Conservation (phyloP, 371 early-diverging fungal genomes). For the Syncephalis plumigaleata region DNA sequence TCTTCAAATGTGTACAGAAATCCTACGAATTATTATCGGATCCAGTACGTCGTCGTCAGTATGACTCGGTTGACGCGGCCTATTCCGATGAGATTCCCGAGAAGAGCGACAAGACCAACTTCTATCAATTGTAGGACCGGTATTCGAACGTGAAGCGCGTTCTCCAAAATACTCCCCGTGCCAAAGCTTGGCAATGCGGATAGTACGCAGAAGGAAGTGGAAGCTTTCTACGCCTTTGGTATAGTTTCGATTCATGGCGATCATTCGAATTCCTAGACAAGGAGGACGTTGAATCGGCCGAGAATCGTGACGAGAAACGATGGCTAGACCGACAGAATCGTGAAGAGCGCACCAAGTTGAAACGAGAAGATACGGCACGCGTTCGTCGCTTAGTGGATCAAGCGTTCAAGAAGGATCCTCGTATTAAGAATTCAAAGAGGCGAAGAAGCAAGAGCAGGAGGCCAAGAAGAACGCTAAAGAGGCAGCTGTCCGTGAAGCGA, state of each 20-base stretch:
- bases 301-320: conserved; percentile 92
- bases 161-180: conserved; percentile 78
- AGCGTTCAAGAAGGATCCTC: conserved; percentile 44
- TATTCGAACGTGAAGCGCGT: conserved; percentile 82
- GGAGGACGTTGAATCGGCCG: conserved; percentile 79
- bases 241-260: conserved; percentile 92
- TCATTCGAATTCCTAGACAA: conserved; percentile 95
- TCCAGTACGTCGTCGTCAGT: conserved; percentile 83
- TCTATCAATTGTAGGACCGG: conserved; percentile 75
- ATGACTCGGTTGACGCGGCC: conserved; percentile 86
- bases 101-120: conserved; percentile 61
- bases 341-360: conserved; percentile 74
- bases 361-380: conserved; percentile 94
- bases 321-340: conserved; percentile 90
- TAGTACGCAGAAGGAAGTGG: conserved; percentile 64
- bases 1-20: conserved; percentile 98
- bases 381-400: conserved; percentile 52
- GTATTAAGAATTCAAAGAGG: conserved; percentile 81
- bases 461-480: conserved; percentile 81
- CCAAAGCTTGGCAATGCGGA: conserved; percentile 61
- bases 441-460: conserved; percentile 72
- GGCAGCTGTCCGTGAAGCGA: conserved; percentile 46
- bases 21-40: conserved; percentile 91
- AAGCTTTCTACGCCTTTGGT: conserved; percentile 95
- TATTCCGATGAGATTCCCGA: conserved; percentile 40